Evolutionary conservation across 805 yeast species (phyloP).

Genomic region (Suhomyces tanzawaensis): DNA sequence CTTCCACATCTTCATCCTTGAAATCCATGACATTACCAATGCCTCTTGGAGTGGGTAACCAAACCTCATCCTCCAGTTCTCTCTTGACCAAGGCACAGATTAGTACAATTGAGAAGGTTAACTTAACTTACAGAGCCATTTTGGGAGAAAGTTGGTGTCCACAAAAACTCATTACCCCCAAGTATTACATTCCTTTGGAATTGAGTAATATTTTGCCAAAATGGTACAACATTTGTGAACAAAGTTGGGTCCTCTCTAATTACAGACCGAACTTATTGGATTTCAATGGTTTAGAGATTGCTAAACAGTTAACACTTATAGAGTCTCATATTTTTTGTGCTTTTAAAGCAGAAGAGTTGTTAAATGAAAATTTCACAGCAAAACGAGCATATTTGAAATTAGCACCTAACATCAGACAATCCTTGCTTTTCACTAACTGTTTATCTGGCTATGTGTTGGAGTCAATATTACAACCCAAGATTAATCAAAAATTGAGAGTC

Average conservation of each 20-base stretch:
- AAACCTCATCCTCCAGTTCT: slow-evolving; percentile 38
- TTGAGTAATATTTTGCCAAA: slow-evolving; percentile 37
- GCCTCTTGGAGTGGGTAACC: slow-evolving; percentile 44
- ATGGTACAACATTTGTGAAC: slow-evolving; percentile 53
- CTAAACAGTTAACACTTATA: slow-evolving; percentile 71
- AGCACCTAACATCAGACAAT: slow-evolving; percentile 62
- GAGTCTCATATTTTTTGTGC: slow-evolving; percentile 66
- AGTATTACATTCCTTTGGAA: slow-evolving; percentile 29
- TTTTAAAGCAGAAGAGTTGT: slow-evolving; percentile 62
- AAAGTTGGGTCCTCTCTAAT: slow-evolving; percentile 56
- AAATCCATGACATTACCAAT: slow-evolving; percentile 41
- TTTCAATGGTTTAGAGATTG: slow-evolving; percentile 68
- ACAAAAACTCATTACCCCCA: slow-evolving; percentile 25
- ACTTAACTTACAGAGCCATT: slow-evolving; percentile 52
- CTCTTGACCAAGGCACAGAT: slow-evolving; percentile 40
- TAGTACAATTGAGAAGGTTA: slow-evolving; percentile 47
- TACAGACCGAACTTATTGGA: slow-evolving; percentile 53
- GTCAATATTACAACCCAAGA: slow-evolving; percentile 55
- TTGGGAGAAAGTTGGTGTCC: slow-evolving; percentile 49
- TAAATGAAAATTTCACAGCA: slow-evolving; percentile 61
- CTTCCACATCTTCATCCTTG: slow-evolving; percentile 40
- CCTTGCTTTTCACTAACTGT: slow-evolving; percentile 67
- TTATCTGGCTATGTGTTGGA: slow-evolving; percentile 73
- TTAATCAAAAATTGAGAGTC: slow-evolving; percentile 48
- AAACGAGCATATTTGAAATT: slow-evolving; percentile 55